Percentiles rank a stretch among this genome's conserved stretches.
Conservation (phyloP, 768 basidiomycete genomes). For the Suillus sp. region DNA sequence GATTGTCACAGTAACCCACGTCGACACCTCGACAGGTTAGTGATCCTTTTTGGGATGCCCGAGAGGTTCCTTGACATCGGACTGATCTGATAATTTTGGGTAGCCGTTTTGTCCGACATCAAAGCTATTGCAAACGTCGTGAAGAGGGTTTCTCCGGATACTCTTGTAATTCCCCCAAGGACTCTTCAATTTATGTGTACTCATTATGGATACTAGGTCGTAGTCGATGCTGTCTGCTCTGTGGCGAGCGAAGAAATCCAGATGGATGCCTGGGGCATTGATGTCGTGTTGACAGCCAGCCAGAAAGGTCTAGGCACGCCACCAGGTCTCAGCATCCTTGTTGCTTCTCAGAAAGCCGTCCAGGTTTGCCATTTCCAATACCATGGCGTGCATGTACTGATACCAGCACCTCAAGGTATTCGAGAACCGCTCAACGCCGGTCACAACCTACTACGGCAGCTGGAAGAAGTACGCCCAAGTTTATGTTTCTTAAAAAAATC, state of each 20-base stretch:
- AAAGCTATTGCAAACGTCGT: slow-evolving; percentile 75
- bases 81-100: slow-evolving; percentile 15
- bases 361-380: slow-evolving; percentile 39
- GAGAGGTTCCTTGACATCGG: not conserved
- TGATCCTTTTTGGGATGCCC: slow-evolving; percentile 10
- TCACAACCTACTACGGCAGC: slow-evolving; percentile 81
- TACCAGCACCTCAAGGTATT: slow-evolving; percentile 45
- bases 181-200: not conserved
- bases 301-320: slow-evolving; percentile 95
- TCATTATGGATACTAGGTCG: slow-evolving; percentile 46
- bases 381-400: not conserved
- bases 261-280: slow-evolving; percentile 92
- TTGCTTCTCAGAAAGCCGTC: slow-evolving; percentile 80
- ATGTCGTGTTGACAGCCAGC: slow-evolving; percentile 82
- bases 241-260: slow-evolving; percentile 95
- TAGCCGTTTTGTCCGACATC: slow-evolving; percentile 84
- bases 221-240: slow-evolving; percentile 94
- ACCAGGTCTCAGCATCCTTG: slow-evolving; percentile 87
- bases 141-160: slow-evolving; percentile 76
- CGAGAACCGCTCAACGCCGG: slow-evolving; percentile 61
- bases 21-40: slow-evolving; percentile 84
- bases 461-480: slow-evolving; percentile 72
- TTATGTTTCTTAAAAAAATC: not conserved
- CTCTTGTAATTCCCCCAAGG: slow-evolving; percentile 53
- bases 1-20: slow-evolving; percentile 90